Evolutionary conservation across 148 eudicot genomes (phyloP), one percentile per base, ranked within the genome.

Genomic region (Diospyros lotus): DNA sequence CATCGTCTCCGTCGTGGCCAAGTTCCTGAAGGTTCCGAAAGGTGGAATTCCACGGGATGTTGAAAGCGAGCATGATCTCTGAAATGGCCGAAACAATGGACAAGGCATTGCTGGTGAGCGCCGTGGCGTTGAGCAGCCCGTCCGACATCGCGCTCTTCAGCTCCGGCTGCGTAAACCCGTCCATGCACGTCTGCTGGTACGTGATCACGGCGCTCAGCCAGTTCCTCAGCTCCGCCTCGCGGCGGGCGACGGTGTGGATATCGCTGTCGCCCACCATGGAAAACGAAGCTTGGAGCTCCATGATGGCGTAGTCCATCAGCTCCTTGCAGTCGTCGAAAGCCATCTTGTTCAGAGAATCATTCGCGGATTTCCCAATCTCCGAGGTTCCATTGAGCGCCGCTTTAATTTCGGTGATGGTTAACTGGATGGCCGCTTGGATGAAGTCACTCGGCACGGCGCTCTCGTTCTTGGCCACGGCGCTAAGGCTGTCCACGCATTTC

Each of bases 181-280:
- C 93, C 1, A 89, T 11, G 70, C 95, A 93, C 0, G 88, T 79
- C 12, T 82, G 80, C 75, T 93, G 86, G 41, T 82, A 81, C 0
- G 93, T 71, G 0, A 83, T 38, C 1, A 88, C 82, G 1, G 92
- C 90, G 53, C 91, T 86, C 3, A 93, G 11, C 93, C 93, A 90
- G 78, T 89, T 93, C 55, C 74, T 75, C 12, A 93, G 81, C 51
- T 93, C 93, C 1, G 46, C 50, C 0, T 76, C 80, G 54, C 85
- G 66, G 0, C 80, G 86, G 0, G 11, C 45, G 2, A 80, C 6
- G 3, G 64, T 42, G 39, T 82, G 82, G 48, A 76, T 2, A 0
- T 42, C 50, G 18, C 41, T 14, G 7, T 81, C 73, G 7, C 68
- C 73, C 0, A 84, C 80, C 40, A 68, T 56, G 0, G 77, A 6